Conservation (phyloP, 2,329 filamentous ascomycete species). For the Lojkania enalia region DNA sequence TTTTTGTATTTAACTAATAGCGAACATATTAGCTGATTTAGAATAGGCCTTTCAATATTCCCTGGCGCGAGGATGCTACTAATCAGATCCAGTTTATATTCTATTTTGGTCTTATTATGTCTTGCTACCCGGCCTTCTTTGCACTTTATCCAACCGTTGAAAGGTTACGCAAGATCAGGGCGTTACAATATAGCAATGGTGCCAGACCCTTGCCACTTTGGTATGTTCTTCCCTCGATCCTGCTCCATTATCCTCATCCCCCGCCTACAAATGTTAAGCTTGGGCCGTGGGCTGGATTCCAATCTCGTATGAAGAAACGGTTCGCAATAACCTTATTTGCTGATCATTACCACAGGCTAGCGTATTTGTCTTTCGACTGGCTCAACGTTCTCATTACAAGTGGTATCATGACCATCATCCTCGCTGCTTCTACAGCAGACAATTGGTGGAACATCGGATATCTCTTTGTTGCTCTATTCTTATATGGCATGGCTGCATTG, state of each 20-base stretch:
- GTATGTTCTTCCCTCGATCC: conserved; percentile 39
- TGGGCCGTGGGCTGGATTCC: too few relatives aligned
- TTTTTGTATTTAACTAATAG: not conserved
- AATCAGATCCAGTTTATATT: conserved; percentile 62
- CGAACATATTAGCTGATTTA: not conserved
- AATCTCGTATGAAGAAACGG: too few relatives aligned
- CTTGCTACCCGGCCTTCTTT: conserved; percentile 81
- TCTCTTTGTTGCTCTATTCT: conserved; percentile 73
- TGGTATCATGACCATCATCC: conserved; percentile 67
- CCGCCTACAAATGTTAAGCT: too few relatives aligned
- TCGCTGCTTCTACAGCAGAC: conserved; percentile 66
- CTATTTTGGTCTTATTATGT: conserved; percentile 78
- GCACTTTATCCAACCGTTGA: conserved; percentile 83
- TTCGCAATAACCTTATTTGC: too few relatives aligned
- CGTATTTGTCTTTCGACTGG: conserved; percentile 80
- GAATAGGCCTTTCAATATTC: conserved; percentile 19
- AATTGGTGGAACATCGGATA: conserved; percentile 80
- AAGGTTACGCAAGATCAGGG: conserved; percentile 73
- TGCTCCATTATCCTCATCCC: too few relatives aligned
- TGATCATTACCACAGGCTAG: too few relatives aligned
- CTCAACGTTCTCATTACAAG: conserved; percentile 66
- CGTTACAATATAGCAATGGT: conserved; percentile 86
- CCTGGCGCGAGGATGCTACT: conserved; percentile 20
- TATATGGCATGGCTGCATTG: conserved; percentile 76
- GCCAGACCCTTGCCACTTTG: conserved; percentile 79